Percentiles rank a stretch among this genome's conserved stretches.
Conservation (phyloP, 2,329 filamentous ascomycete species). For the Colletotrichum gigasporum region DNA sequence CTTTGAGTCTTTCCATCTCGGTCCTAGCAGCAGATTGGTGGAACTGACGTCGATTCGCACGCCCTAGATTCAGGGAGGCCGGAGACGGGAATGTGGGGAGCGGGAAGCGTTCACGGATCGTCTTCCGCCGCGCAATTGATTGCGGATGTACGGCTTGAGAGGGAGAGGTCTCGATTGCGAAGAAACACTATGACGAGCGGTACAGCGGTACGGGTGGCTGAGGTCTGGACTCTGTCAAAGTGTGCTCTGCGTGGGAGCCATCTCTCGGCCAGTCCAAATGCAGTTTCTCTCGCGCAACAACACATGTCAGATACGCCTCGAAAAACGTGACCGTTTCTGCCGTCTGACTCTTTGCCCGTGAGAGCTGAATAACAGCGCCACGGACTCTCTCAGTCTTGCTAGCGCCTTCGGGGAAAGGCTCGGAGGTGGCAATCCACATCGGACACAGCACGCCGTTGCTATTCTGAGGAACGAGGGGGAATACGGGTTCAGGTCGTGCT, state of each 20-base stretch:
- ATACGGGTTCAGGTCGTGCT: not conserved
- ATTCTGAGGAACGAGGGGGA: slow-evolving; percentile 2
- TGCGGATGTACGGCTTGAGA: slow-evolving; percentile 10
- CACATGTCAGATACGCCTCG: not conserved
- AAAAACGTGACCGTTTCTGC: slow-evolving; percentile 12
- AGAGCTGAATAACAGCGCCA: not conserved
- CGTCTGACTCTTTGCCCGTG: not conserved
- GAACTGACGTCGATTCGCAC: slow-evolving; percentile 15
- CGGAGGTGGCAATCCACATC: not conserved
- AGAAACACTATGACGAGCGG: not conserved
- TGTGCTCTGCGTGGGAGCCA: not conserved
- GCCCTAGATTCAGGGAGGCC: slow-evolving; percentile 19
- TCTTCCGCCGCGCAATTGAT: slow-evolving; percentile 25
- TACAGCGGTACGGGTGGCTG: slow-evolving; percentile 2
- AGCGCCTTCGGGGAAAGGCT: not conserved
- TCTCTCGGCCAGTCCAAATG: not conserved
- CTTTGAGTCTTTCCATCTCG: not conserved
- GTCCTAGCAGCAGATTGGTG: slow-evolving; percentile 26
- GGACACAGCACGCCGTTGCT: not conserved
- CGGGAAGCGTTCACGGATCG: slow-evolving; percentile 31
- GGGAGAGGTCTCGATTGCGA: slow-evolving; percentile 7
- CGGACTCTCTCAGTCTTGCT: not conserved
- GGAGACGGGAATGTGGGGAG: slow-evolving; percentile 23
- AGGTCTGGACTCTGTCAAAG: slow-evolving; percentile 4
- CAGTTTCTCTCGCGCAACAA: not conserved